Conservation (phyloP, 345 rosid genomes). For the Eucalyptus grandis region DNA sequence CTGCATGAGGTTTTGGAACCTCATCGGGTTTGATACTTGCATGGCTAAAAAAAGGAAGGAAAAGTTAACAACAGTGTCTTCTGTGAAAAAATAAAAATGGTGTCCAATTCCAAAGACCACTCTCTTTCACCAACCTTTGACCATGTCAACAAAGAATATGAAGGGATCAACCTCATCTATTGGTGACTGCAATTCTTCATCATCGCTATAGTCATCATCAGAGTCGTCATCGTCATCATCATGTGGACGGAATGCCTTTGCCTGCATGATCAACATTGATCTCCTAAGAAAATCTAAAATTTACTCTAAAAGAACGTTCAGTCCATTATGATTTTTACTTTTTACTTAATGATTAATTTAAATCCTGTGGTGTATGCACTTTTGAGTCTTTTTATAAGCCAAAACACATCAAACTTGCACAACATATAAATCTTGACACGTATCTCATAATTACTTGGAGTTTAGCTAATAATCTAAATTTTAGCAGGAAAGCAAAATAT, state of each 20-base stretch:
- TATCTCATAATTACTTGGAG: background rate
- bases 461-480: background rate
- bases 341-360: background rate
- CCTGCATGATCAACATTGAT: conserved; percentile 19
- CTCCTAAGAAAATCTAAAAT: background rate
- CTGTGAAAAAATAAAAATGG: background rate
- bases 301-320: background rate
- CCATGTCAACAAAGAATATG: conserved; percentile 75
- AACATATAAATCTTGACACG: background rate
- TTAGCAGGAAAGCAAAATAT: background rate
- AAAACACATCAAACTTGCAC: background rate
- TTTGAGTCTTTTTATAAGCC: background rate
- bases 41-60: conserved; percentile 26
- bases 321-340: background rate
- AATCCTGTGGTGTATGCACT: background rate
- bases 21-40: conserved; percentile 65
- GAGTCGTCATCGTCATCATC: conserved; percentile 68
- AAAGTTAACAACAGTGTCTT: background rate
- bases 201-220: conserved; percentile 88
- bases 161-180: conserved; percentile 98
- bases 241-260: conserved; percentile 56
- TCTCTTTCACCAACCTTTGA: conserved; percentile 45
- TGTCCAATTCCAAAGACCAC: background rate
- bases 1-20: conserved; percentile 82
- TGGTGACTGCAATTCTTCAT: conserved; percentile 92